A percentile compares a stretch with the other conserved stretches of the same genome.
phyloP scores from a whole-genome alignment of 306 rosid species.

The Dalbergia oliveri region DNA sequence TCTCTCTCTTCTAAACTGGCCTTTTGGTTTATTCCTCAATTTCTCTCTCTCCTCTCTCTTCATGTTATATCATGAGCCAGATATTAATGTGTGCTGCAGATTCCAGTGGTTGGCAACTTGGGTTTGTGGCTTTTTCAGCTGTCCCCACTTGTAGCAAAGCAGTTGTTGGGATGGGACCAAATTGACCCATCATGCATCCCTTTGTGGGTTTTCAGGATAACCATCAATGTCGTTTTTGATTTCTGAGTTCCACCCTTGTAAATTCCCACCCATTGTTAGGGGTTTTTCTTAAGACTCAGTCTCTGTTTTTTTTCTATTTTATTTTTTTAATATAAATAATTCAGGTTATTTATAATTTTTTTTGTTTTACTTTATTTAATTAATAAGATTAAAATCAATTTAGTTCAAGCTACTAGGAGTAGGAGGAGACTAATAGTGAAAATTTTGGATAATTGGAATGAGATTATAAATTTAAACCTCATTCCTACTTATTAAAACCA shows the following conservation, averaged over 20 bases:
- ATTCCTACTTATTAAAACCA: too few species aligned
- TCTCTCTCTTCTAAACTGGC: conserved; percentile 3
- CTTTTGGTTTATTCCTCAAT: conserved; percentile 25
- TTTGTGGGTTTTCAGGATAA: conserved; percentile 64
- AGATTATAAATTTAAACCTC: too few species aligned
- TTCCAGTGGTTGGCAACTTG: conserved; percentile 74
- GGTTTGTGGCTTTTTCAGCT: conserved; percentile 73
- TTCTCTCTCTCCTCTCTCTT: conserved; percentile 48
- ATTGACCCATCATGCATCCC: conserved; percentile 66
- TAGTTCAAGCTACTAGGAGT: too few species aligned
- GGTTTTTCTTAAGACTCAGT: conserved; percentile 24
- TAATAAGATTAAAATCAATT: too few species aligned
- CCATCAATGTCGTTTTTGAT: conserved; percentile 74
- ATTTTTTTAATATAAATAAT: background rate
- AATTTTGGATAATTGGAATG: too few species aligned
- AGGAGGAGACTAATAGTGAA: too few species aligned
- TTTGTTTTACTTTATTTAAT: too few species aligned
- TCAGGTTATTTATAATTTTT: background rate
- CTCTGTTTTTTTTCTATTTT: background rate
- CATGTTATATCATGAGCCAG: conserved; percentile 58
- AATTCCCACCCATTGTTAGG: conserved; percentile 49
- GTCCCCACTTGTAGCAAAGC: conserved; percentile 63
- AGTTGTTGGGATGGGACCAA: conserved; percentile 91
- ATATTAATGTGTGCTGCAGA: conserved; percentile 72
- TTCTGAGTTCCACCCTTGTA: conserved; percentile 59